Base-by-base conservation (phyloP, 148 eudicot species). In the Arbutus unedo region DNA sequence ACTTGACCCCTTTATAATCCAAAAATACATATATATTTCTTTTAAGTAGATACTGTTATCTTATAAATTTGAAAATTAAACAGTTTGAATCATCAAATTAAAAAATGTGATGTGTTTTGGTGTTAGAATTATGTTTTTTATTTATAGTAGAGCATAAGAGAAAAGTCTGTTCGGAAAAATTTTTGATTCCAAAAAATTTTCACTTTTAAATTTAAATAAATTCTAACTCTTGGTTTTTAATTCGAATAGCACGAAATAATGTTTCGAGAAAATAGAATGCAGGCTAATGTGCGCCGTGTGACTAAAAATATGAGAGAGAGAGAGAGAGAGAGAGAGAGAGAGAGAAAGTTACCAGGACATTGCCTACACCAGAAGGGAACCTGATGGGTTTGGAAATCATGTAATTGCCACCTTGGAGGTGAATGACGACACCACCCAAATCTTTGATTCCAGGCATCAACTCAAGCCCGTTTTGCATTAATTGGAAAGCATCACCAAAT, bases 321-420 rank as follows among this genome's bases (percentile, higher is more conserved):
- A 70, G 16, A n/a, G n/a, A n/a, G 2, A 9, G 8, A 66, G 59
- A 18, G 54, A 38, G n/a, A 66, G 82, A 55, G 73, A 67, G 66
- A 41, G 76, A 56, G 74, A 45, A 19, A 81, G 56, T 73, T 81
- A 89, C 91, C 88, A 86, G 86, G 78, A 89, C 51, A 74, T 89
- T 89, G 88, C 88, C 90, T 2, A 84, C 41, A 11, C 72, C 81
- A 31, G 86, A 44, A 50, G 91, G 90, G 78, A 89, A 76, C 44
- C 80, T 79, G 48, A 89, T 66, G 54, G 91, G 91, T 41, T 76
- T 78, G 80, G 70, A 49, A 38, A 89, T 73, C 79, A 49, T 82
- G 82, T 77, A 89, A 74, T 75, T 84, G 15, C 88, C 91, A 76
- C 91, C 88, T 84, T 89, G 88, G 19, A 87, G 83, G 76, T 87